Evolutionary conservation across 768 basidiomycete genomes (phyloP), one percentile per base, ranked within the genome.

Genomic region (Clitopilus hobsonii): DNA sequence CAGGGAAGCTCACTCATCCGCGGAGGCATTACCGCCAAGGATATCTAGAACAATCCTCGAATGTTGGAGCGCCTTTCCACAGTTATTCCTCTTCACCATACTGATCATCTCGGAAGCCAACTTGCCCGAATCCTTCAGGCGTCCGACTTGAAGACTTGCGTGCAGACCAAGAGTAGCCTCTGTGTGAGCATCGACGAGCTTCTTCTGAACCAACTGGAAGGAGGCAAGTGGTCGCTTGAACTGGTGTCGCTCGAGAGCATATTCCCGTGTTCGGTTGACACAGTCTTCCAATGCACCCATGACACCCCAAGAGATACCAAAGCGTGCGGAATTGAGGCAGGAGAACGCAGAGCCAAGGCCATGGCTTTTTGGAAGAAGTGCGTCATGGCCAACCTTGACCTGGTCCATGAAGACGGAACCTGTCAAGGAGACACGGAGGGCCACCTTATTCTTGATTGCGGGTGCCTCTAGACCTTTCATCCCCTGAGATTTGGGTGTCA

Each of bases 191-290:
- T 98, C 94, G 2, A 89, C 94, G 14, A 98, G 80, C 71, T 98
- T 98, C 83, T 96, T 96, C 69, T 98, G 95, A 16, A 98, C 80
- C n/a, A 98, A 85, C 70, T 98, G 96, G 84, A 96, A 98, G 5
- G 89, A 89, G 1, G 92, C 95, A 2, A 98, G 76, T 0, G 94
- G 94, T 30, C 88, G 84, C 22, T 83, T 78, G 74, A 98, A 98
- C 70, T 98, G 96, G 48, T 86, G 81, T 14, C 95, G 82, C 65
- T 97, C 91, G 28, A 97, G 81, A 8, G 93, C 89, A 66, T 98
- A 98, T 10, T 78, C 78, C 20, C 90, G 83, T 0, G 94, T 83
- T 36, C 82, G 82, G 28, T 78, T 67, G 38, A 98, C 78, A 65
- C 93, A 97, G 62, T 97, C 92, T 68, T 98, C 95, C 24, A 98